phyloP scores from a whole-genome alignment of 345 rosid genomes.

The Psidium friedrichsthalianum region DNA sequence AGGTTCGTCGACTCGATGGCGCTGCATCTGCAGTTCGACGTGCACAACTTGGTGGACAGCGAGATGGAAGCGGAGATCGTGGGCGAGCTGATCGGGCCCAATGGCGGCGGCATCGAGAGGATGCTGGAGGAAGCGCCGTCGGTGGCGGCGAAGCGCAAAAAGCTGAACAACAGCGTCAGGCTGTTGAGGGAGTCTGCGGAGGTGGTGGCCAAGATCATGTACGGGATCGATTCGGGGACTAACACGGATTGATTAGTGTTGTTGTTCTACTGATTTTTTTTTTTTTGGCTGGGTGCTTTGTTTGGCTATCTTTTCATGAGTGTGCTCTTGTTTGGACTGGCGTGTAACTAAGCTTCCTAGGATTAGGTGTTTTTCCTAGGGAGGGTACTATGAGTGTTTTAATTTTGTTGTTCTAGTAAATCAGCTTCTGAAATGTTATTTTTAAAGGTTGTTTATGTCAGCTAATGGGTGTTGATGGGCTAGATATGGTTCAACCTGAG shows the following conservation, averaged over 20 bases:
- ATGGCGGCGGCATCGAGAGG: slow-evolving; percentile 1
- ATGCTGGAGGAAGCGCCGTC: slow-evolving; percentile 20
- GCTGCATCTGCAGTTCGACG: slow-evolving; percentile 1
- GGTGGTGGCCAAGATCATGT: slow-evolving; percentile 5
- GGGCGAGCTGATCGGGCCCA: background rate
- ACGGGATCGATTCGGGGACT: background rate
- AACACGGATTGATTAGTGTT: background rate
- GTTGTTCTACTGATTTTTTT: background rate
- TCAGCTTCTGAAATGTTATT: background rate
- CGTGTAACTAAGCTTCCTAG: too few relatives aligned
- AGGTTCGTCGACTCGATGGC: slow-evolving; percentile 19
- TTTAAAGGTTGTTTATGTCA: background rate
- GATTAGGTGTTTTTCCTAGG: background rate
- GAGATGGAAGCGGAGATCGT: slow-evolving; percentile 9
- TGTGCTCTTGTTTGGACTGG: background rate
- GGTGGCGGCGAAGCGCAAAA: slow-evolving; percentile 8
- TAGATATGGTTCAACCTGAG: background rate
- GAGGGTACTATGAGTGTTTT: background rate
- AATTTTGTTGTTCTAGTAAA: background rate
- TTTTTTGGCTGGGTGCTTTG: too few relatives aligned
- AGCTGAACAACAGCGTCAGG: slow-evolving; percentile 10
- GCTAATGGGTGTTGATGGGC: background rate
- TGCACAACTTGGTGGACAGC: slow-evolving; percentile 3
- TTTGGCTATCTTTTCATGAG: background rate
- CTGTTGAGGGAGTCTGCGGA: slow-evolving; percentile 7